Evolutionary conservation across 2,329 filamentous ascomycete species (phyloP).

Genomic region (Monilinia polystroma): DNA sequence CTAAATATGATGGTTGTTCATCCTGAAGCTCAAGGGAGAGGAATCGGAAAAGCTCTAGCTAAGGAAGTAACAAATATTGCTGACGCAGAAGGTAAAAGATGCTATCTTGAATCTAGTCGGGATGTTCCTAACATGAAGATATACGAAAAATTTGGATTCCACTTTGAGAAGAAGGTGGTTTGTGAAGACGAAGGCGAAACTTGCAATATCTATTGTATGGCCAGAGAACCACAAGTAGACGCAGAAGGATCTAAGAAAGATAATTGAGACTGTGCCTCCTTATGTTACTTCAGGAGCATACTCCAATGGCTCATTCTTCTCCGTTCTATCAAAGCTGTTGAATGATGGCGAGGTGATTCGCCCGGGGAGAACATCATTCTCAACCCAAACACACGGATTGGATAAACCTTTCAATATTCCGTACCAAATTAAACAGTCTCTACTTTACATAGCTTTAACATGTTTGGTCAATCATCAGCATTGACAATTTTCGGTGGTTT

Average conservation of each 20-base stretch:
- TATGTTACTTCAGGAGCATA: not conserved
- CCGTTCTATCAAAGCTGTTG: not conserved
- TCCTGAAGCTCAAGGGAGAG: constrained; percentile 63
- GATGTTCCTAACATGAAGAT: constrained; percentile 68
- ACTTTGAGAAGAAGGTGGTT: constrained; percentile 61
- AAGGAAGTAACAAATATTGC: constrained; percentile 61
- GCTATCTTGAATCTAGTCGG: constrained; percentile 70
- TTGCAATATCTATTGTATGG: constrained; percentile 53
- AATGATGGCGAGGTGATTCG: not conserved
- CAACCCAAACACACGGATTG: not conserved
- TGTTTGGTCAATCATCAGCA: not conserved
- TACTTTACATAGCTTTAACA: not conserved
- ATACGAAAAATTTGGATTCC: constrained; percentile 69
- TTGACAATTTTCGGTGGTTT: constrained; percentile 5
- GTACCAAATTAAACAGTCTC: not conserved
- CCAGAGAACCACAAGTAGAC: constrained; percentile 43
- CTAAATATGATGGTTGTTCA: constrained; percentile 72
- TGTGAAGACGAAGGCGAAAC: constrained; percentile 61
- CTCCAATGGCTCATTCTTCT: not conserved
- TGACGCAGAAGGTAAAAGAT: constrained; percentile 61
- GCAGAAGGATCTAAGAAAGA: constrained; percentile 11
- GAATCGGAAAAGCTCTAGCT: constrained; percentile 65
- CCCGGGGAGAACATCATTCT: not conserved
- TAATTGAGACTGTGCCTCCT: constrained; percentile 1
- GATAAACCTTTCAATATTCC: not conserved